Percentiles rank a stretch among this genome's conserved stretches.
These are phyloP conservation scores for Lachnellula occidentalis DNA, from an alignment of 2,329 filamentous ascomycete genomes.

Conservation along the genomic window DNA sequence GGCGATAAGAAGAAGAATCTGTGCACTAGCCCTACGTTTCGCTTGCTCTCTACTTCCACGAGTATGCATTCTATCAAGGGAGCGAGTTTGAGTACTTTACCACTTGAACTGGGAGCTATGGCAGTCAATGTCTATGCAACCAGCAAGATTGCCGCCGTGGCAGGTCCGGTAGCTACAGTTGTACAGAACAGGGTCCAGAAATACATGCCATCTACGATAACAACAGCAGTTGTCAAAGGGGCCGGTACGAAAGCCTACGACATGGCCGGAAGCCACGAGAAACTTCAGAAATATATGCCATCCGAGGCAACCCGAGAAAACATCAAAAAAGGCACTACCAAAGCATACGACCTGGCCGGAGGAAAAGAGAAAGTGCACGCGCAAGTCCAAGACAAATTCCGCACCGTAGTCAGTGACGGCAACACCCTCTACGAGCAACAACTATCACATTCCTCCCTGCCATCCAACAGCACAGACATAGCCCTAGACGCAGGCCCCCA, in stretches of 20 bases:
- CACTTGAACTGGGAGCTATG: slow-evolving; percentile 59
- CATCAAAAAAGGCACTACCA: no score
- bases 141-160: slow-evolving; percentile 40
- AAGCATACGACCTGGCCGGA: not conserved
- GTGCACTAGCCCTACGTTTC: slow-evolving; percentile 62
- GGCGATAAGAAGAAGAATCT: slow-evolving; percentile 52
- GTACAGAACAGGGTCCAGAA: slow-evolving; percentile 37
- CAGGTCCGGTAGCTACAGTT: slow-evolving; percentile 37
- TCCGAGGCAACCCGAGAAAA: not conserved
- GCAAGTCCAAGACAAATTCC: slow-evolving; percentile 12
- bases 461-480: slow-evolving; percentile 25
- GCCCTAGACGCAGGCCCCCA: slow-evolving; percentile 45
- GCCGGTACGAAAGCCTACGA: not conserved
- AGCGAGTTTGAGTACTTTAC: slow-evolving; percentile 58
- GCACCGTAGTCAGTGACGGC: slow-evolving; percentile 29
- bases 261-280: not conserved
- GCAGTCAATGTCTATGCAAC: slow-evolving; percentile 38
- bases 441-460: slow-evolving; percentile 34
- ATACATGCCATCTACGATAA: slow-evolving; percentile 19
- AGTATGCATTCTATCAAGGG: slow-evolving; percentile 58
- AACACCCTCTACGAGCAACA: slow-evolving; percentile 35
- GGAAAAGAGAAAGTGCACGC: slow-evolving; percentile 23
- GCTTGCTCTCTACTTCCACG: slow-evolving; percentile 60
- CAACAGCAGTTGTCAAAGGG: not conserved
- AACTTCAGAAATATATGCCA: slow-evolving; percentile 30